These are phyloP conservation scores for Nothopassalora personata DNA, from an alignment of 2,329 filamentous ascomycete genomes.

Conservation along the genomic window DNA sequence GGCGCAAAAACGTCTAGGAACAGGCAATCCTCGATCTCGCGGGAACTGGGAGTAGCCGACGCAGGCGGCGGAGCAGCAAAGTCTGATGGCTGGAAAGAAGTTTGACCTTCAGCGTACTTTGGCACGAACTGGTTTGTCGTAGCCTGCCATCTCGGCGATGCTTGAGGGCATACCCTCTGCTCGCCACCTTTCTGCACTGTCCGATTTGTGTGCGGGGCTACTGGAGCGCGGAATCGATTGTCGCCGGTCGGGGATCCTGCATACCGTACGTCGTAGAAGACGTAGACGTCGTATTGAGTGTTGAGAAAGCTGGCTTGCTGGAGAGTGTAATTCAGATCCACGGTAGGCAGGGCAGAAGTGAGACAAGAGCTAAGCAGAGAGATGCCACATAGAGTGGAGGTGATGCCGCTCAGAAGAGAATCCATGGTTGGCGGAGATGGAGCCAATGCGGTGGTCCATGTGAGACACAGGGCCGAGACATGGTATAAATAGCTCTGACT, in stretches of 20 bases:
- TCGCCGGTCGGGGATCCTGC: slow-evolving; percentile 50
- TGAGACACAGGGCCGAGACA: neutral
- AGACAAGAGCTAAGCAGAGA: neutral
- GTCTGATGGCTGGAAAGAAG: slow-evolving; percentile 12
- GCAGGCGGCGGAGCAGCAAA: slow-evolving; percentile 15
- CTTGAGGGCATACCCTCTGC: slow-evolving; percentile 43
- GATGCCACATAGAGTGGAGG: neutral
- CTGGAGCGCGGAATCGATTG: slow-evolving; percentile 47
- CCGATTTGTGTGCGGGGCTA: slow-evolving; percentile 37
- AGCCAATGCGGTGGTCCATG: neutral
- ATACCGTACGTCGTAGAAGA: slow-evolving; percentile 54
- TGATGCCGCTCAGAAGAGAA: neutral
- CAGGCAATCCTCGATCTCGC: slow-evolving; percentile 38
- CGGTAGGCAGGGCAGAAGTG: slow-evolving; percentile 34
- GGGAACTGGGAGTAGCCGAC: slow-evolving; percentile 10
- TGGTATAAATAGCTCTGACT: neutral
- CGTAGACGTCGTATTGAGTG: slow-evolving; percentile 30
- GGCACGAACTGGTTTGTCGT: slow-evolving; percentile 33
- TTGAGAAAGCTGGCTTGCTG: slow-evolving; percentile 46
- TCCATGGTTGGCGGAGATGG: neutral
- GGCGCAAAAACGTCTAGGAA: slow-evolving; percentile 39
- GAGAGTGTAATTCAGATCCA: slow-evolving; percentile 52
- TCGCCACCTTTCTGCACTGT: slow-evolving; percentile 44
- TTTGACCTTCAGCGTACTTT: slow-evolving; percentile 8
- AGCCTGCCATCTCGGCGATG: slow-evolving; percentile 41